Conservation (phyloP, 345 rosid genomes). For the Lepidium didymum region DNA sequence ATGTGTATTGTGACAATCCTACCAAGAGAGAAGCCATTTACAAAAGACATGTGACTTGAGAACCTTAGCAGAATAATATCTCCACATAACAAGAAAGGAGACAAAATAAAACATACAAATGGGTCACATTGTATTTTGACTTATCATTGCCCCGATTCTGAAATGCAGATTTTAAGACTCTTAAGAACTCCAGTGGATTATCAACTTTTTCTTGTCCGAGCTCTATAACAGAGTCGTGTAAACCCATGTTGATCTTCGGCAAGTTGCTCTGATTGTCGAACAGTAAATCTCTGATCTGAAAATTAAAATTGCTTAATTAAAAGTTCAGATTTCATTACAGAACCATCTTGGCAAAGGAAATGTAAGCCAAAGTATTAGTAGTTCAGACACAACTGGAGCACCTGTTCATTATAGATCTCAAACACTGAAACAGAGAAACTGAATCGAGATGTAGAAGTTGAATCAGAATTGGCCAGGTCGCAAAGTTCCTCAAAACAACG, state of each 20-base stretch:
- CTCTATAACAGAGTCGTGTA: constrained; percentile 45
- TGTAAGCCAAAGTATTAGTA: neutral
- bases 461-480: constrained; percentile 85
- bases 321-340: neutral
- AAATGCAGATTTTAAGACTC: constrained; percentile 61
- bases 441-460: constrained; percentile 67
- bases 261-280: constrained; percentile 42
- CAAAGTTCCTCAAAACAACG: constrained; percentile 96
- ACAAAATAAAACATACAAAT: constrained; percentile 59
- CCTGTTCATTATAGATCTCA: constrained; percentile 95
- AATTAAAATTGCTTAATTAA: constrained; percentile 26
- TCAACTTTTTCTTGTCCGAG: constrained; percentile 64
- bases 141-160: constrained; percentile 55
- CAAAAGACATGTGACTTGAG: constrained; percentile 16
- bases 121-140: constrained; percentile 66
- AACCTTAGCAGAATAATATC: constrained; percentile 5
- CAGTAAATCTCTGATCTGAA: constrained; percentile 73
- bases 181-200: constrained; percentile 73
- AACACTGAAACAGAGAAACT: constrained; percentile 69
- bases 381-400: constrained; percentile 16
- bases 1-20: constrained; percentile 81
- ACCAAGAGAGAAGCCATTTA: constrained; percentile 29
- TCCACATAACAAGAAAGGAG: neutral
- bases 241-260: constrained; percentile 54
- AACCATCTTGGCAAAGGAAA: constrained; percentile 12